These are phyloP conservation scores for Podospora didyma DNA, from an alignment of 495 filamentous ascomycete genomes.

Conservation along the genomic window DNA sequence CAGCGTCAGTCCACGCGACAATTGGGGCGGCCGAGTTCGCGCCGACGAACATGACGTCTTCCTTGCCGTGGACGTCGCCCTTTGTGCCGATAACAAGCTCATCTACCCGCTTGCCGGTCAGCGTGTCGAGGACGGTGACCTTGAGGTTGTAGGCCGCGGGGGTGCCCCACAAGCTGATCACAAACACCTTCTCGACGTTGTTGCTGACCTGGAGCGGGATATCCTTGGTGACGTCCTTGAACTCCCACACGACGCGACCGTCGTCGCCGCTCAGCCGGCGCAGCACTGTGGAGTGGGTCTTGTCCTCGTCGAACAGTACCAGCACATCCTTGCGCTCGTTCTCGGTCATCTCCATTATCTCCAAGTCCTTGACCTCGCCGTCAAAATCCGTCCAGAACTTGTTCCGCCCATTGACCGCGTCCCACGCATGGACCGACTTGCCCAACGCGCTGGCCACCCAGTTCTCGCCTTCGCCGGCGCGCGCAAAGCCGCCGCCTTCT, in stretches of 20 bases:
- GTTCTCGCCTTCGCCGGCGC: slow-evolving; percentile 68
- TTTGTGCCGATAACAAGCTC: slow-evolving; percentile 68
- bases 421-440: slow-evolving; percentile 71
- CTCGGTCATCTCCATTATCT: slow-evolving; percentile 71
- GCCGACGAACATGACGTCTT: slow-evolving; percentile 75
- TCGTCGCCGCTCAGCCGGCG: slow-evolving; percentile 66
- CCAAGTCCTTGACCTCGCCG: slow-evolving; percentile 67
- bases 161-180: slow-evolving; percentile 69
- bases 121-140: slow-evolving; percentile 64
- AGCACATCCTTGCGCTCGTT: slow-evolving; percentile 64
- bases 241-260: slow-evolving; percentile 77
- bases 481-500: slow-evolving; percentile 52
- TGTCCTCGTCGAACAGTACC: slow-evolving; percentile 58
- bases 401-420: slow-evolving; percentile 72
- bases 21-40: slow-evolving; percentile 79
- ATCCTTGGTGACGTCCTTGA: slow-evolving; percentile 62
- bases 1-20: slow-evolving; percentile 75
- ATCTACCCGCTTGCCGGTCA: slow-evolving; percentile 62
- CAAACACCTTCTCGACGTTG: slow-evolving; percentile 68
- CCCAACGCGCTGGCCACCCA: slow-evolving; percentile 69
- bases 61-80: slow-evolving; percentile 59
- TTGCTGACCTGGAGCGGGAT: slow-evolving; percentile 75
- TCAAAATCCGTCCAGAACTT: slow-evolving; percentile 63
- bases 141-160: slow-evolving; percentile 66
- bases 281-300: slow-evolving; percentile 49